phyloP scores from a whole-genome alignment of 2,329 filamentous ascomycete genomes.

The Ophiostoma sp. region DNA sequence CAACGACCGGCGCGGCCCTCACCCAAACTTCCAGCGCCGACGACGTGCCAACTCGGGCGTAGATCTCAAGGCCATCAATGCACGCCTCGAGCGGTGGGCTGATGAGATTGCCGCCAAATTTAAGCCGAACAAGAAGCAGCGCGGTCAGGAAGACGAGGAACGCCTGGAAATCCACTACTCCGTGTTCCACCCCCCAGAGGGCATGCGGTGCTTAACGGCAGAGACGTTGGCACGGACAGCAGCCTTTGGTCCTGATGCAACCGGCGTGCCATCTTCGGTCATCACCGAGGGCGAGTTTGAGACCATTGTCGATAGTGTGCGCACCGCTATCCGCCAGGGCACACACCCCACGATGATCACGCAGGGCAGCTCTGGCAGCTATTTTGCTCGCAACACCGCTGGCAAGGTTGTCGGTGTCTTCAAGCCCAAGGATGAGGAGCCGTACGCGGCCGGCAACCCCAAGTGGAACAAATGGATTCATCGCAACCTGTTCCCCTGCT shows the following conservation, averaged over 20 bases:
- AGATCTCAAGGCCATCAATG: conserved; percentile 97
- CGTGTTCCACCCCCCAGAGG: conserved; percentile 90
- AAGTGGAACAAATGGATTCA: conserved; percentile 99
- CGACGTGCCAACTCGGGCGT: conserved; percentile 74
- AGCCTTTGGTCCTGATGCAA: conserved; percentile 31
- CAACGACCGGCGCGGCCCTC: conserved; percentile 9
- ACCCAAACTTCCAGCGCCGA: conserved; percentile 21
- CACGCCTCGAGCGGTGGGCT: conserved; percentile 88
- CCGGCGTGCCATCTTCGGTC: conserved; percentile 44
- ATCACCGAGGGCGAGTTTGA: conserved; percentile 66
- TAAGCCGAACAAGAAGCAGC: conserved; percentile 69
- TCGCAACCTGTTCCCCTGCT: conserved; percentile 93
- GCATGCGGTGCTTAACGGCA: conserved; percentile 71
- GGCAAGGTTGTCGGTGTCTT: conserved; percentile 97
- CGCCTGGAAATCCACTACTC: conserved; percentile 94
- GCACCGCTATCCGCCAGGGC: conserved; percentile 79
- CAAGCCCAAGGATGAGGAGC: conserved; percentile 98
- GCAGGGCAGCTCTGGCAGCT: conserved; percentile 94
- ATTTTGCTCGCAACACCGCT: conserved; percentile 87
- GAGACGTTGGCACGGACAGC: conserved; percentile 58
- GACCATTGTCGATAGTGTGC: conserved; percentile 81
- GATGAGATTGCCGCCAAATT: conserved; percentile 97
- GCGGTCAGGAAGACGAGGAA: conserved; percentile 67
- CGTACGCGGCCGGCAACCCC: conserved; percentile 91
- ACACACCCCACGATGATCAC: conserved; percentile 94